phyloP scores from a whole-genome alignment of 208 protist genomes.

The Trichomonas gallinae region DNA sequence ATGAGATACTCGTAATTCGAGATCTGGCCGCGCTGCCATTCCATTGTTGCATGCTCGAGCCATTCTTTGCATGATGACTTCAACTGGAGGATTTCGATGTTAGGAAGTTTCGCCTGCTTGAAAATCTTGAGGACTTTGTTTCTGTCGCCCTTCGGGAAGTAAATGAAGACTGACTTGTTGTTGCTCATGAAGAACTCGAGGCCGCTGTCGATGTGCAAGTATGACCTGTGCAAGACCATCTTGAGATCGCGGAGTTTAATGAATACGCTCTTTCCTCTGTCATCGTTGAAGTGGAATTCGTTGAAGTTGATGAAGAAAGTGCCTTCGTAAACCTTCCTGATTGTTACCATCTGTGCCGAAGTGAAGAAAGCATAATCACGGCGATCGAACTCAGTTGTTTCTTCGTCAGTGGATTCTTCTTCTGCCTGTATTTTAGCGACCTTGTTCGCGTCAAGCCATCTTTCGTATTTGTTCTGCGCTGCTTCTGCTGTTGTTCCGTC shows the following conservation, averaged over 20 bases:
- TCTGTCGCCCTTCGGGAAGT: background rate
- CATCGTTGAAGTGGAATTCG: background rate
- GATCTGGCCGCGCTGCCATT: background rate
- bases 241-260: background rate
- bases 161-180: background rate
- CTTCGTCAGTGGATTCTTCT: background rate
- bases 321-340: background rate
- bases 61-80: background rate
- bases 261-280: background rate
- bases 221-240: background rate
- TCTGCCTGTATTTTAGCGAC: background rate
- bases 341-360: background rate
- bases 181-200: background rate
- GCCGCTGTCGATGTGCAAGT: background rate
- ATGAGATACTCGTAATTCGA: constrained; percentile 15
- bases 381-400: background rate
- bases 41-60: background rate
- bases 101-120: background rate
- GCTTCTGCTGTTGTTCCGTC: background rate
- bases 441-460: background rate
- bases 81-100: background rate
- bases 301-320: background rate
- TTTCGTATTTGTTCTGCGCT: background rate
- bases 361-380: background rate
- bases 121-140: background rate